phyloP scores from a whole-genome alignment of 2,329 filamentous ascomycete species.

The Phoma sp. region DNA sequence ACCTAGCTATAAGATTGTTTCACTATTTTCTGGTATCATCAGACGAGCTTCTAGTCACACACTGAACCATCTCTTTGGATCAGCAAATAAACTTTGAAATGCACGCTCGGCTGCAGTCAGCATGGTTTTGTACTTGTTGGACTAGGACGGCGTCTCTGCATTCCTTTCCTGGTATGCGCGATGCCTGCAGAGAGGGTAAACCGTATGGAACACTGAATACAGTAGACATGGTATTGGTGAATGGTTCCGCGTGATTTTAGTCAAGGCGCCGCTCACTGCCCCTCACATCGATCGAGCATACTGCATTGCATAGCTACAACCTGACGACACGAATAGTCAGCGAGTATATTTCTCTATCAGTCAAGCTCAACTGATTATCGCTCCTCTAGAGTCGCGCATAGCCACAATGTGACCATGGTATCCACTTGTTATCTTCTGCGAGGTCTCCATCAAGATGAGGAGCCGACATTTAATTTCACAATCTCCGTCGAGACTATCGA shows the following conservation, averaged over 20 bases:
- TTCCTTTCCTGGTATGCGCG: too few species aligned
- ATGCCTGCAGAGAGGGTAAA: too few species aligned
- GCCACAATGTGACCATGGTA: neutral
- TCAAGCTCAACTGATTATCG: neutral
- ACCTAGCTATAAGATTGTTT: conserved; percentile 2
- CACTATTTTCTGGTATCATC: neutral
- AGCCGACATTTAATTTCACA: neutral
- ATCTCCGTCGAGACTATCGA: neutral
- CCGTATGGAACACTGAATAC: too few species aligned
- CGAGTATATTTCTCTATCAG: too few species aligned
- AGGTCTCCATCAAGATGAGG: neutral
- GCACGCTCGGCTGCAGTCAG: neutral
- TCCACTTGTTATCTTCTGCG: neutral
- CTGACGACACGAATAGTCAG: too few species aligned
- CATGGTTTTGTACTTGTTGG: neutral
- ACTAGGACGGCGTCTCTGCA: too few species aligned
- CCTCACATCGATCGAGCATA: too few species aligned
- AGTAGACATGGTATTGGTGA: too few species aligned
- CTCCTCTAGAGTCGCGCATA: neutral
- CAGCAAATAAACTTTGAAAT: neutral
- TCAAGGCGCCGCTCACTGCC: too few species aligned
- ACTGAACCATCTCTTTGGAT: neutral
- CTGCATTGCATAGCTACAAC: too few species aligned
- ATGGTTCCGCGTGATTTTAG: too few species aligned
- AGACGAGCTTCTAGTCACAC: neutral